A percentile compares a stretch with the other conserved stretches of the same genome.
phyloP scores from a whole-genome alignment of 768 basidiomycete species.

The Lactifluus pinguis region DNA sequence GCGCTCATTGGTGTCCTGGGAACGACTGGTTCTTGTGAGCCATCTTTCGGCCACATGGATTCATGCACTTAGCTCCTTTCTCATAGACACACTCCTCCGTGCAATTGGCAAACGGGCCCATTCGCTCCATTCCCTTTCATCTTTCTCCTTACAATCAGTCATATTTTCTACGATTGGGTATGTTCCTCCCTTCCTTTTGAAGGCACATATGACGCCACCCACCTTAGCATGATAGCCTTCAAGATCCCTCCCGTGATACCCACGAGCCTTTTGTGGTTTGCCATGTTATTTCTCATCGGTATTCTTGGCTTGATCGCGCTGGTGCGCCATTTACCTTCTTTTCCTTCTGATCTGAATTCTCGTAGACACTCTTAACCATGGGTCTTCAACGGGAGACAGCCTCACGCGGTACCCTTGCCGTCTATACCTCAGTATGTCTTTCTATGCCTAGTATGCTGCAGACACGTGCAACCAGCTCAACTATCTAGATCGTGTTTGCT shows the following conservation, averaged over 20 bases:
- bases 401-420: constrained; percentile 48
- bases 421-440: constrained; percentile 43
- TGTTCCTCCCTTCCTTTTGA: neutral
- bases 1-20: constrained; percentile 57
- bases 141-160: constrained; percentile 53
- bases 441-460: constrained; percentile 1
- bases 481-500: constrained; percentile 50
- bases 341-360: neutral
- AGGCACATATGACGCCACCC: neutral
- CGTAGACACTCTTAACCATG: constrained; percentile 46
- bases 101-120: constrained; percentile 75
- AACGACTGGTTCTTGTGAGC: constrained; percentile 61
- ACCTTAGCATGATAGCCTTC: constrained; percentile 35
- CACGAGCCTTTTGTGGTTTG: constrained; percentile 35
- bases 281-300: constrained; percentile 41
- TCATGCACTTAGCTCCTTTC: neutral
- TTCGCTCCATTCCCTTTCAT: constrained; percentile 60
- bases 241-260: constrained; percentile 39
- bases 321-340: constrained; percentile 13
- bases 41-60: neutral
- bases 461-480: neutral
- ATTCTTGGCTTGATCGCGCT: constrained; percentile 45
- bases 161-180: constrained; percentile 29
- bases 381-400: constrained; percentile 60
- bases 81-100: constrained; percentile 41